Base-by-base conservation (phyloP, 2,329 filamentous ascomycete genomes). In the Xylariaceae sp. region DNA sequence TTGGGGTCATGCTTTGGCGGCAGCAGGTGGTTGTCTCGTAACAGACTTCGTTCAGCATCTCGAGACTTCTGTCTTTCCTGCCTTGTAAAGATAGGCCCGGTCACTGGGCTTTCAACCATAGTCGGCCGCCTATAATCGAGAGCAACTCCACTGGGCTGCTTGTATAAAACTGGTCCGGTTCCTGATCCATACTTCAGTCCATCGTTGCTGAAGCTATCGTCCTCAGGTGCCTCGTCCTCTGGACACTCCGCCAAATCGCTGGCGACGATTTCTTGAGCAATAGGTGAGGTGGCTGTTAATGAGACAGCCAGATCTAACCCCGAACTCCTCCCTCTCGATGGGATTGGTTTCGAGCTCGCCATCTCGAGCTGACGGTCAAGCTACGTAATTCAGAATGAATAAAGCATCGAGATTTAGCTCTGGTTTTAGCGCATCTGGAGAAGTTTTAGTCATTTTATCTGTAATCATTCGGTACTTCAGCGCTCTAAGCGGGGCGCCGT, bases 141-240 rank as follows among this genome's bases (percentile, higher is more conserved):
- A 24, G 87, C 86, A 36, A 94, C 86, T 67, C 87, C 88, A 61
- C 85, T 89, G 1, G 91, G 90, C 39, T 91, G 83, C 50, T 89
- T 84, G 73, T 94, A 96, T 63, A 79, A 79, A 67, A 72, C 76
- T 50, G 75, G 79, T n/a, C 73, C 73, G 15, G 73, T 73, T 37
- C 77, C 72, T 4, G 68, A 61, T 4, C 71, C 72, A 2, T 64
- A 62, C 23, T 62, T 65, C 13, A 69, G 69, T 21, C 67, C 65
- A 13, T 66, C 67, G 16, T 70, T 64, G 26, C 67, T 63, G 30
- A 67, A 69, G 10, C 66, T 67, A 18, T 45, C 56, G n/a, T 67
- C 64, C 30, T 72, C 68, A 20, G 64, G 66, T 23, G 18, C 53
- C 32, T 83, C 82, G 46, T 83, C 78, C 27, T 85, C 83, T 3